A percentile compares a stretch with the other conserved stretches of the same genome.
phyloP scores from a whole-genome alignment of 1,139 yeast genomes.

The Nakaseomyces bracarensis region DNA sequence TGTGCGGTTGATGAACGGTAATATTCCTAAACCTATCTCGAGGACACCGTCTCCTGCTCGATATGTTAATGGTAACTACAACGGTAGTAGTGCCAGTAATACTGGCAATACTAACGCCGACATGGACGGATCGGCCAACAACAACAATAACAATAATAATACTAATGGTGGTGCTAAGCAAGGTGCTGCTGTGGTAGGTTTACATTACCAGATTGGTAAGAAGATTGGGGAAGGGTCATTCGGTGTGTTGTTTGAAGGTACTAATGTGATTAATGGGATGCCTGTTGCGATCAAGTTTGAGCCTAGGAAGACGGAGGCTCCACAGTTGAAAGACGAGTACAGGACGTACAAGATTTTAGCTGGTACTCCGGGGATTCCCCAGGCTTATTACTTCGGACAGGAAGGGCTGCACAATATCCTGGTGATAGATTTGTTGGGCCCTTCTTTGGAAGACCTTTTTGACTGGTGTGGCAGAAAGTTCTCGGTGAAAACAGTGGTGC shows the following conservation, averaged over 20 bases:
- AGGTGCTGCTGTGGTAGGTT: conserved; percentile 45
- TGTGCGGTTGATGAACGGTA: conserved; percentile 8
- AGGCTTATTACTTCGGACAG: conserved; percentile 66
- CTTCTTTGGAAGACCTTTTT: conserved; percentile 67
- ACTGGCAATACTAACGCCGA: not conserved
- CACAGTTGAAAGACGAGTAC: conserved; percentile 64
- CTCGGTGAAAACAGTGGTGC: conserved; percentile 61
- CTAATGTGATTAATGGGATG: conserved; percentile 58
- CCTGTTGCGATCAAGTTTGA: conserved; percentile 71
- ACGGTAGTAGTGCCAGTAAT: not conserved
- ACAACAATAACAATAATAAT: no score
- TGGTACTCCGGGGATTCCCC: conserved; percentile 54
- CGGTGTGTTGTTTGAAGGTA: conserved; percentile 72
- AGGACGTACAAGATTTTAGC: conserved; percentile 55
- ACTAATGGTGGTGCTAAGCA: not conserved
- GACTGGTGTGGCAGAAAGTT: conserved; percentile 77
- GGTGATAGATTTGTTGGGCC: conserved; percentile 66
- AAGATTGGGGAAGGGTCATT: conserved; percentile 76
- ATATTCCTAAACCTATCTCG: conserved; percentile 2
- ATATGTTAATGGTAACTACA: not conserved
- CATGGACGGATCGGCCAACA: not conserved
- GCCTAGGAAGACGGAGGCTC: conserved; percentile 67
- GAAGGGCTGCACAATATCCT: conserved; percentile 65
- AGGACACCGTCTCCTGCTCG: conserved; percentile 6
- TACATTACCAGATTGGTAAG: conserved; percentile 68